phyloP scores from a whole-genome alignment of 345 rosid species.

The Eutrema yunnanense region DNA sequence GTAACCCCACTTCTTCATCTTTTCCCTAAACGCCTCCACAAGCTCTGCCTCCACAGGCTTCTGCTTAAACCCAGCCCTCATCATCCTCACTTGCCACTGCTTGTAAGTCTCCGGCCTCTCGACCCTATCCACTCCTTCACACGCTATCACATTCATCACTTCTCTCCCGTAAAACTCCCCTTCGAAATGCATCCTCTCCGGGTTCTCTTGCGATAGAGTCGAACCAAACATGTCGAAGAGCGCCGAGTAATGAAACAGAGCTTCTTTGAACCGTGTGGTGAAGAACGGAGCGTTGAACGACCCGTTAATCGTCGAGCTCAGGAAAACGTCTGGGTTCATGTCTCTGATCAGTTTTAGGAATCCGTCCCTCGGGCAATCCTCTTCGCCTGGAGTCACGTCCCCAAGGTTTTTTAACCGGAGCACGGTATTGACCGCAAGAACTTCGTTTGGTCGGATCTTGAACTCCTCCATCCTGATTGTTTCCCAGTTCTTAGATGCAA shows the following conservation, averaged over 20 bases:
- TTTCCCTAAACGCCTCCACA: constrained; percentile 30
- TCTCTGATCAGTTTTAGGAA: constrained; percentile 51
- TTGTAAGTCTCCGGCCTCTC: constrained; percentile 84
- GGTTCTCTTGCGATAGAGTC: constrained; percentile 40
- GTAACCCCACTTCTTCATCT: constrained; percentile 43
- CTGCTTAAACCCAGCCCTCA: constrained; percentile 64
- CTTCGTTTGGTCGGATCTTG: constrained; percentile 48
- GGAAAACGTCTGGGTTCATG: constrained; percentile 53
- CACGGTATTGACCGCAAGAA: constrained; percentile 54
- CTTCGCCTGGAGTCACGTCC: constrained; percentile 56
- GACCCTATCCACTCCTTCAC: constrained; percentile 70
- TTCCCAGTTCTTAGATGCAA: constrained; percentile 69
- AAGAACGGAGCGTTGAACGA: constrained; percentile 76
- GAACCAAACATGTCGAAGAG: constrained; percentile 58
- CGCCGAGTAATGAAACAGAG: constrained; percentile 65
- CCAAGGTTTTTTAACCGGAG: constrained; percentile 43
- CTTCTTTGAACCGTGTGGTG: constrained; percentile 66
- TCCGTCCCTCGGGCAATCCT: constrained; percentile 50
- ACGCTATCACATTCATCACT: constrained; percentile 62
- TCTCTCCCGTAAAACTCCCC: constrained; percentile 58
- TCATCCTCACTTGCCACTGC: constrained; percentile 63
- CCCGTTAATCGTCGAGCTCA: constrained; percentile 48
- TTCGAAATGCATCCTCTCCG: constrained; percentile 51
- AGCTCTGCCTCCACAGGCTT: constrained; percentile 42
- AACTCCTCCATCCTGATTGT: constrained; percentile 56